These are phyloP conservation scores for Alternaria ventricosa DNA, from an alignment of 2,329 filamentous ascomycete genomes.

Conservation along the genomic window DNA sequence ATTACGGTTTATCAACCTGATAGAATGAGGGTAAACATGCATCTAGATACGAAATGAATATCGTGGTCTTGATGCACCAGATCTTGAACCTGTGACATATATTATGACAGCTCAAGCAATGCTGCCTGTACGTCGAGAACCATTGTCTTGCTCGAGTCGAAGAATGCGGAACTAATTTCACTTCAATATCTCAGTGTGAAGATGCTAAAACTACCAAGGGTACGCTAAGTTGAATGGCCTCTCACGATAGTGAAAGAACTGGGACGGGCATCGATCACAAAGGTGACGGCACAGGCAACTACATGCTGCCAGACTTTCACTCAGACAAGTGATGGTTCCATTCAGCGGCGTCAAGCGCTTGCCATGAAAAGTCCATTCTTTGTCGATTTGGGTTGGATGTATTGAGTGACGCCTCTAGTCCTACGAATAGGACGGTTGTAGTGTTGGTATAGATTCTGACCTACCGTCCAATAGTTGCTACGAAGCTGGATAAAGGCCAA, in stretches of 20 bases:
- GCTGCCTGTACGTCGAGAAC: background rate
- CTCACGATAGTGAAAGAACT: background rate
- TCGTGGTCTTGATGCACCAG: no score
- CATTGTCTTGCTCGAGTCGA: background rate
- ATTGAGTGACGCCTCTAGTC: background rate
- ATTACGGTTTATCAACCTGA: background rate
- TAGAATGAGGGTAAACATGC: background rate
- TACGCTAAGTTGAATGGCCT: background rate
- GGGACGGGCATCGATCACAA: background rate
- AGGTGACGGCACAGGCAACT: background rate
- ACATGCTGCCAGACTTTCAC: background rate
- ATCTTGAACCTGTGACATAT: background rate
- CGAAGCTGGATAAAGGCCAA: background rate
- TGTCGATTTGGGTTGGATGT: background rate
- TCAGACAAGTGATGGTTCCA: background rate
- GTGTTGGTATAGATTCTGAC: background rate
- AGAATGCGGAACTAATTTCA: background rate
- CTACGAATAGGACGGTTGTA: background rate
- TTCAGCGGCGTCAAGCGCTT: background rate
- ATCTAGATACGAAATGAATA: background rate
- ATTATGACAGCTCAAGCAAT: background rate
- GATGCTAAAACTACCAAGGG: background rate
- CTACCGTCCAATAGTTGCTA: background rate
- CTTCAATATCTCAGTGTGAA: background rate
- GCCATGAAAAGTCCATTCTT: background rate